phyloP scores from a whole-genome alignment of 306 rosid genomes.

The Cyamopsis tetragonoloba region DNA sequence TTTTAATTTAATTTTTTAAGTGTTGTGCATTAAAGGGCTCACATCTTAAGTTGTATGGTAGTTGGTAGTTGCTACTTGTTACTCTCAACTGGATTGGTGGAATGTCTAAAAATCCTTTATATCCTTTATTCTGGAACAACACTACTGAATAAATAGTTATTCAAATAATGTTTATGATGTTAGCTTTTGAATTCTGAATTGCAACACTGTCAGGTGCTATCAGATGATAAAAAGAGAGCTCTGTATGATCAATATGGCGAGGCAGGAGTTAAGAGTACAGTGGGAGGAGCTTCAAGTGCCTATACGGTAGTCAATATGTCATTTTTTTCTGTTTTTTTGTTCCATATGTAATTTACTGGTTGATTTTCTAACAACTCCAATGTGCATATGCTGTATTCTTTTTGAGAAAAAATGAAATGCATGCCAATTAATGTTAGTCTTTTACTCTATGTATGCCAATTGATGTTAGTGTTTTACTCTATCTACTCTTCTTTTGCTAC shows the following conservation, averaged over 20 bases:
- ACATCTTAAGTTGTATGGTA: background rate
- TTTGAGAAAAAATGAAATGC: conserved; percentile 21
- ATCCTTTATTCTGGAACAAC: conserved; percentile 1
- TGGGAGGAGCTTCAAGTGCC: conserved; percentile 82
- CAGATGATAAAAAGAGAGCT: conserved; percentile 97
- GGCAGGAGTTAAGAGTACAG: conserved; percentile 87
- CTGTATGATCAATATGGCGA: conserved; percentile 96
- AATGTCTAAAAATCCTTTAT: background rate
- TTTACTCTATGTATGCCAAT: conserved; percentile 12
- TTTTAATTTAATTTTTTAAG: background rate
- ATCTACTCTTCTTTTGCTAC: background rate
- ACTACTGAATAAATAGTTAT: background rate
- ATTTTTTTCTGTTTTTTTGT: conserved; percentile 1
- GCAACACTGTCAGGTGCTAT: conserved; percentile 84
- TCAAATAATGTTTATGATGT: conserved; percentile 30
- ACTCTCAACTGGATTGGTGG: conserved; percentile 5
- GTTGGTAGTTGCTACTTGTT: background rate
- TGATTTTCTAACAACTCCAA: background rate
- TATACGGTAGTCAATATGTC: conserved; percentile 68
- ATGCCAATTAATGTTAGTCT: background rate
- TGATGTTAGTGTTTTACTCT: conserved; percentile 12
- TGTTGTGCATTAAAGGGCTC: conserved; percentile 2
- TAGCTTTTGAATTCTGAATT: conserved; percentile 69
- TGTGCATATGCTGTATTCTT: background rate
- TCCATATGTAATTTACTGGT: background rate